Percentiles rank a stretch among this genome's conserved stretches.
These are phyloP conservation scores for Rosa rugosa DNA, from an alignment of 306 rosid species.

Conservation along the genomic window DNA sequence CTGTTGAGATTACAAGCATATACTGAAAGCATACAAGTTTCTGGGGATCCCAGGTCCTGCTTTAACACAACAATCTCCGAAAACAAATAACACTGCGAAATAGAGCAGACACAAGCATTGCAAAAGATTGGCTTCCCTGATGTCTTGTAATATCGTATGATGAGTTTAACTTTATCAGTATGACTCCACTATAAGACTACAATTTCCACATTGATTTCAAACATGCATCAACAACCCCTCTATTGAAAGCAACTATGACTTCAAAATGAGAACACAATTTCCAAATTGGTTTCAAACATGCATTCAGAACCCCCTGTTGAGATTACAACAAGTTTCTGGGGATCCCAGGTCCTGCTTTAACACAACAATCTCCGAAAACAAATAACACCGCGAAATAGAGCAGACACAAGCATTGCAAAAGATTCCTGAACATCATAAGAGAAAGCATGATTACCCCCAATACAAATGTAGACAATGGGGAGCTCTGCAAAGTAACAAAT, in stretches of 20 bases:
- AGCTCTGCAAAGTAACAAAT: slow-evolving; percentile 52
- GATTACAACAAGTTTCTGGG: background rate
- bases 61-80: background rate
- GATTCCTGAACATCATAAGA: background rate
- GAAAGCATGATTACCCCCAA: slow-evolving; percentile 65
- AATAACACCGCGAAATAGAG: background rate
- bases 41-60: background rate
- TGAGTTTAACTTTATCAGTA: background rate
- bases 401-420: background rate
- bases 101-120: background rate
- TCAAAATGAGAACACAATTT: background rate
- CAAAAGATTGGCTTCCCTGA: background rate
- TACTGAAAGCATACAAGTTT: background rate
- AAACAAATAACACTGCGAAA: background rate
- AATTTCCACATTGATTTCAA: background rate
- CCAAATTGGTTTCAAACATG: background rate
- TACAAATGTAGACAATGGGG: slow-evolving; percentile 60
- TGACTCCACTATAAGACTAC: background rate
- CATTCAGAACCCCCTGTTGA: background rate
- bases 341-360: background rate
- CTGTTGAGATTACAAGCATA: background rate
- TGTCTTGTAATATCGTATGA: background rate
- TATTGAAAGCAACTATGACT: background rate
- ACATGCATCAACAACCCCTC: background rate
- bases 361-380: background rate